These are phyloP conservation scores for Metarhizium humberi DNA, from an alignment of 2,329 filamentous ascomycete genomes.

Conservation along the genomic window DNA sequence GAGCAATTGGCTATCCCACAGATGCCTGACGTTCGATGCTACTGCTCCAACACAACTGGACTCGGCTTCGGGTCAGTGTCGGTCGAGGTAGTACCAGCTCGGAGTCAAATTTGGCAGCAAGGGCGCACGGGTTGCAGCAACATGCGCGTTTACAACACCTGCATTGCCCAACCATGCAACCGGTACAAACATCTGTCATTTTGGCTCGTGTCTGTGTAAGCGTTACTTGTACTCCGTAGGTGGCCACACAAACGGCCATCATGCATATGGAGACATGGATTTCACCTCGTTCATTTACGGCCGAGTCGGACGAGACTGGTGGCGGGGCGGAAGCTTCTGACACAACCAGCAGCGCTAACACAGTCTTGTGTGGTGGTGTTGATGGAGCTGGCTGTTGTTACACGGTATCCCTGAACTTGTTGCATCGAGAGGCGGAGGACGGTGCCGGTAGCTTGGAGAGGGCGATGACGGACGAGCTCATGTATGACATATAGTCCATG, in stretches of 20 bases:
- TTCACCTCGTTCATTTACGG: neutral
- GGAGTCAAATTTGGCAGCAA: too few relatives aligned
- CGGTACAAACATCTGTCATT: too few relatives aligned
- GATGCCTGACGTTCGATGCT: neutral
- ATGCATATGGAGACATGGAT: neutral
- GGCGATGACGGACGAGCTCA: too few relatives aligned
- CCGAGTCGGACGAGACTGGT: conserved; percentile 1
- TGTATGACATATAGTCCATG: too few relatives aligned
- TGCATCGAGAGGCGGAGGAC: neutral
- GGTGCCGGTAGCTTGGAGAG: neutral
- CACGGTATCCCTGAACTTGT: neutral
- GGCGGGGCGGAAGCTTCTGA: neutral
- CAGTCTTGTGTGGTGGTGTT: neutral
- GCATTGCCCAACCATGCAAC: too few relatives aligned
- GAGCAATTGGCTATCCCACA: neutral
- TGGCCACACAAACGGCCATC: neutral
- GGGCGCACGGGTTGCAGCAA: too few relatives aligned
- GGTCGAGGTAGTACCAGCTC: neutral
- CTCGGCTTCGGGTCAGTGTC: neutral
- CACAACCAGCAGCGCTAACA: neutral
- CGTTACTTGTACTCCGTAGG: too few relatives aligned
- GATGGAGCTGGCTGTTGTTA: neutral
- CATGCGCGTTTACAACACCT: too few relatives aligned
- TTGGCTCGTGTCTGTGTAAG: too few relatives aligned
- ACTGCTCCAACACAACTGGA: neutral